phyloP scores from a whole-genome alignment of 73 alveolate species.

The Durusdinium trenchii region DNA sequence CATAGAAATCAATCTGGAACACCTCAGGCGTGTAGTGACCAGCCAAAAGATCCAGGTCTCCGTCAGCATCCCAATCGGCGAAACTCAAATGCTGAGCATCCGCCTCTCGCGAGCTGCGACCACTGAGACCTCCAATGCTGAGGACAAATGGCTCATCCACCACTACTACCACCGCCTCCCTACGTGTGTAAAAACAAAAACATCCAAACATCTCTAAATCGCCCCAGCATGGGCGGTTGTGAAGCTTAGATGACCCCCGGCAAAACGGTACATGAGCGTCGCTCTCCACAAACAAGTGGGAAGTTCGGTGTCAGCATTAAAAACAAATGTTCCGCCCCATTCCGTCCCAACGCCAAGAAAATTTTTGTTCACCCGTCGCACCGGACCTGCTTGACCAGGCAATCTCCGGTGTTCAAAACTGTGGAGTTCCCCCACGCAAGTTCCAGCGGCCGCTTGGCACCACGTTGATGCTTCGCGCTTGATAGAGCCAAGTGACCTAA shows the following conservation, averaged over 20 bases:
- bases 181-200: neutral
- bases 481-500: no score
- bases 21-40: neutral
- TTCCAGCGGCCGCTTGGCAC: slow-evolving; percentile 19
- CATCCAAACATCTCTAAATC: neutral
- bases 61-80: slow-evolving; percentile 16
- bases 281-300: neutral
- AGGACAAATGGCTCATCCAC: neutral
- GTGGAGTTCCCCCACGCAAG: slow-evolving; percentile 18
- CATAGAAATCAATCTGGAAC: neutral
- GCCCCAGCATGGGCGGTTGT: no score
- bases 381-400: neutral
- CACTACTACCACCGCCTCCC: neutral
- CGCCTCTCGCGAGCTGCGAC: neutral
- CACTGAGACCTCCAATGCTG: neutral
- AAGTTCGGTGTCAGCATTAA: neutral
- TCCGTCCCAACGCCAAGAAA: neutral
- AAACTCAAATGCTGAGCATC: neutral
- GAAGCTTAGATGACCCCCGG: no score
- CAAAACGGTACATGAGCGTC: neutral
- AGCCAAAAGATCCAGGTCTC: neutral
- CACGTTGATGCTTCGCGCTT: no score
- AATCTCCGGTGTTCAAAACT: neutral
- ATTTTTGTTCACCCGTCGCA: neutral
- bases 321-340: neutral